Conservation (phyloP, 371 early-diverging fungal species). For the Actinomucor elegans region DNA sequence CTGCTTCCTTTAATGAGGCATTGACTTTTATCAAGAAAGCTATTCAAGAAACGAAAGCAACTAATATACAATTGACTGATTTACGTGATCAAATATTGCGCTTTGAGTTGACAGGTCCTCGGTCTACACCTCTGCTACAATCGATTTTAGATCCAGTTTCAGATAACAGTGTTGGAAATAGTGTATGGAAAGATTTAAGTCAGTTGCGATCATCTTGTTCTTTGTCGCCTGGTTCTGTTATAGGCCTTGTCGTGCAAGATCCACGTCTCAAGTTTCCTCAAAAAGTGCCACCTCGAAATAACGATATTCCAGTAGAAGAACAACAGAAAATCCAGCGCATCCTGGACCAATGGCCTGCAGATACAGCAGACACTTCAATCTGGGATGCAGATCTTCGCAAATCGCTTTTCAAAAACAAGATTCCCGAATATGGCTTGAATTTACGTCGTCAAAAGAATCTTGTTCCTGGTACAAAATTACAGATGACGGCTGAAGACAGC, state of each 20-base stretch:
- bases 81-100: conserved; percentile 48
- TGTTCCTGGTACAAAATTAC: conserved; percentile 47
- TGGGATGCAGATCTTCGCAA: conserved; percentile 62
- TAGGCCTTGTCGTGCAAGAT: conserved; percentile 71
- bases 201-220: conserved; percentile 61
- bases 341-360: conserved; percentile 61
- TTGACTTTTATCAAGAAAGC: conserved; percentile 5
- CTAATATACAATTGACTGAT: conserved; percentile 22
- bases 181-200: conserved; percentile 53
- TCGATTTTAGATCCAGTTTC: conserved; percentile 47
- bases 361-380: conserved; percentile 51
- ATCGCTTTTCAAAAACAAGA: conserved; percentile 36
- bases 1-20: conserved; percentile 52
- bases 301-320: conserved; percentile 27
- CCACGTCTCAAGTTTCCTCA: conserved; percentile 81
- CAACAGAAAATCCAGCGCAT: conserved; percentile 25
- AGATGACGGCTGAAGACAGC: conserved; percentile 52
- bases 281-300: conserved; percentile 57
- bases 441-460: conserved; percentile 53
- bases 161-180: conserved; percentile 1
- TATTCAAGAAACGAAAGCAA: conserved; percentile 7
- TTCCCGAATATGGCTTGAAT: conserved; percentile 67
- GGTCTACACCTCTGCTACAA: conserved; percentile 69
- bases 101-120: conserved; percentile 82
- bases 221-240: conserved; percentile 65